Base-by-base conservation (phyloP, 352 stramenopile species). In the Phytophthora agathidicida region DNA sequence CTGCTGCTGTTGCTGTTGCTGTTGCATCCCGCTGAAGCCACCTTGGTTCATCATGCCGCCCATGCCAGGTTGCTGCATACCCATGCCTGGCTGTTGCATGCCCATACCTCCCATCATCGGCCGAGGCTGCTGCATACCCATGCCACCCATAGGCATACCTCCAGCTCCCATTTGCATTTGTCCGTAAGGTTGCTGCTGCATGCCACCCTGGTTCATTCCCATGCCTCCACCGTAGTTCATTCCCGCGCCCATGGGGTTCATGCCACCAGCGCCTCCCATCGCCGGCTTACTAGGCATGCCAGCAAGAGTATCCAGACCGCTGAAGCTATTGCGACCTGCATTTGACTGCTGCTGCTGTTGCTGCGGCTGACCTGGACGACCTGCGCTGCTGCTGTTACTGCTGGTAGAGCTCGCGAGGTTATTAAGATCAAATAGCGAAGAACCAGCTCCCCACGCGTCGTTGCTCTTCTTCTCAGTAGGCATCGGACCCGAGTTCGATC, bases 371-470 rank as follows among this genome's bases (percentile, higher is more conserved):
- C 67, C 66, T 26, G 68, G 64, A 48, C 71, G 80, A 33, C 58
- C 47, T 10, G 47, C 41, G 22, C 47, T 68, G 39, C 59, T 73
- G 28, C 22, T 27, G 17, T 60, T 67, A 30, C 32, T 71, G n/a
- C 57, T 30, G 4, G 47, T 53, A 53, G 74, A 77, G 11, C 55
- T 62, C 22, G 58, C 69, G 38, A 94, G 58, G 55, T 94, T 94
- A 61, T 76, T 91, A n/a, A 94, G 65, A 50, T 94, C 71, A 13
- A 92, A 89, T 11, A 94, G 60, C 38, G 75, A 87, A 0, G 84
- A 94, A 7, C 84, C 84, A 63, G 84, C 84, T 39, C 84, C 84
- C 84, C 84, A 94, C 3, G 84, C 84, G 39, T 94, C 84, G 43
- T 83, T 90, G 24, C 75, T 77, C 54, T 80, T 75, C 33, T 72